phyloP scores from a whole-genome alignment of 495 filamentous ascomycete genomes.

The Hyphodiscus hymeniophilus region DNA sequence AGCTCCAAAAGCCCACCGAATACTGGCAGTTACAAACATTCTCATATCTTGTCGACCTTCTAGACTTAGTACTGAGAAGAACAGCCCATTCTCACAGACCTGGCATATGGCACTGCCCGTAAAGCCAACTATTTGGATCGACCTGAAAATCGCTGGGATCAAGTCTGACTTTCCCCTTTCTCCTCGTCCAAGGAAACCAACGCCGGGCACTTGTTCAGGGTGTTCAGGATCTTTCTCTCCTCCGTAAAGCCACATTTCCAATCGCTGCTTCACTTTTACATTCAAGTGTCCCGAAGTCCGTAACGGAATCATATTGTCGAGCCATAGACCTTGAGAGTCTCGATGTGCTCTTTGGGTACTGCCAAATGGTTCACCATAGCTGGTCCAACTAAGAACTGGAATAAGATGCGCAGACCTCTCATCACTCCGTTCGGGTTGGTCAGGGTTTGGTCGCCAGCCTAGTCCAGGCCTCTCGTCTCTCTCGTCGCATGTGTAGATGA shows the following conservation, averaged over 20 bases:
- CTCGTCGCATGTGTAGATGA: slow-evolving; percentile 6
- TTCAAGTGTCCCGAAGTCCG: background rate
- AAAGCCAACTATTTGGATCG: background rate
- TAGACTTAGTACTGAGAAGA: slow-evolving; percentile 4
- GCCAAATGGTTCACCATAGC: background rate
- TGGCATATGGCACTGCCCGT: background rate
- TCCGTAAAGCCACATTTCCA: background rate
- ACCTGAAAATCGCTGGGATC: background rate
- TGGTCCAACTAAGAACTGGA: slow-evolving; percentile 1
- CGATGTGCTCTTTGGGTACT: background rate
- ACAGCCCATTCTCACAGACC: slow-evolving; percentile 1
- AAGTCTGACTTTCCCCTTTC: background rate
- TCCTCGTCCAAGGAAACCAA: background rate
- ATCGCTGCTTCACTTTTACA: background rate
- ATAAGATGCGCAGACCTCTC: background rate
- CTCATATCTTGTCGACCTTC: background rate
- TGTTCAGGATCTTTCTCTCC: background rate
- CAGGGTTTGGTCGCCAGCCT: slow-evolving; percentile 2
- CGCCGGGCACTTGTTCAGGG: too few relatives aligned
- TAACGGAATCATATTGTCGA: slow-evolving; percentile 8
- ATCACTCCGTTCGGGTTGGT: background rate
- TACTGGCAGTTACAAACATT: slow-evolving; percentile 2
- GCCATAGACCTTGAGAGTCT: slow-evolving; percentile 5
- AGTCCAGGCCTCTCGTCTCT: background rate
- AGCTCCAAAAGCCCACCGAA: slow-evolving; percentile 9